These are phyloP conservation scores for Colletotrichum destructivum DNA, from an alignment of 2,329 filamentous ascomycete genomes.

Conservation along the genomic window DNA sequence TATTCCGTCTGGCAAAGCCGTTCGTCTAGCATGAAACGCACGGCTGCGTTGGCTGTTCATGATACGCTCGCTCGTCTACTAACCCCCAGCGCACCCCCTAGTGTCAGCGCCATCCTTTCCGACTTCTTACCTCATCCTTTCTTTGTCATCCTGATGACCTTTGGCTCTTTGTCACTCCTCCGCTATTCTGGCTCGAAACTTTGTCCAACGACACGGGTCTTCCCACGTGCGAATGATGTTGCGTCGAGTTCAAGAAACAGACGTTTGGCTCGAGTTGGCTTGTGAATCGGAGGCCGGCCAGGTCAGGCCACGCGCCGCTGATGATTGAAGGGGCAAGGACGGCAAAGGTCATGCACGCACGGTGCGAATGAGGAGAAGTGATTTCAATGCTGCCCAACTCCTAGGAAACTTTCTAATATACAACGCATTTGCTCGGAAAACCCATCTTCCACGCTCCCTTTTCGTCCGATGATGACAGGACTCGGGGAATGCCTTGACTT, in stretches of 20 bases:
- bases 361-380: constrained; percentile 35
- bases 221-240: neutral
- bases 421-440: constrained; percentile 29
- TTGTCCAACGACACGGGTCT: neutral
- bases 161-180: neutral
- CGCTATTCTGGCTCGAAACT: neutral
- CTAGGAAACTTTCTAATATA: constrained; percentile 39
- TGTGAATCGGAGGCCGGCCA: neutral
- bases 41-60: constrained; percentile 7
- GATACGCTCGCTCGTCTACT: constrained; percentile 12
- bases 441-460: constrained; percentile 4
- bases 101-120: neutral
- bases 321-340: neutral
- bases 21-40: neutral
- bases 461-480: neutral
- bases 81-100: neutral
- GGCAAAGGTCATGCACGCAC: neutral
- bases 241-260: neutral
- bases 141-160: constrained; percentile 19
- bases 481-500: neutral
- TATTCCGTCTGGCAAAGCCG: neutral
- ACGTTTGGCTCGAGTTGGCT: neutral
- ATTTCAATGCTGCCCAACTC: constrained; percentile 29
- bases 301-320: no score
- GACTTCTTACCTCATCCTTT: constrained; percentile 10